Evolutionary conservation across 345 rosid genomes (phyloP).

Genomic region (Stellera chamaejasme): DNA sequence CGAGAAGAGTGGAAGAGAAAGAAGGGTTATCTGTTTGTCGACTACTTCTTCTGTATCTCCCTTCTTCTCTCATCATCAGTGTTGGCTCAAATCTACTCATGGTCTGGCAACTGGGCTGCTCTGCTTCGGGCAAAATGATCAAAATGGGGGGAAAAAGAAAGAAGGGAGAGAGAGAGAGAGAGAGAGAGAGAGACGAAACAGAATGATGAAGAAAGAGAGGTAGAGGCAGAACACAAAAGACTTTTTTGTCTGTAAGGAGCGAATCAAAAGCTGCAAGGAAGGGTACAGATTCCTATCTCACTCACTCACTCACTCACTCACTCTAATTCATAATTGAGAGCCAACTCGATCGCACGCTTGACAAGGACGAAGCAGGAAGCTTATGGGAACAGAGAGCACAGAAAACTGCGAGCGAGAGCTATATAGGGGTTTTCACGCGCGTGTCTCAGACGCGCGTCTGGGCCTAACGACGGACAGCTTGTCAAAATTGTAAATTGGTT

Average conservation of each 20-base stretch:
- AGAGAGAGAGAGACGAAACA: background rate
- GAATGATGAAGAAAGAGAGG: background rate
- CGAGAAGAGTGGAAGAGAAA: constrained; percentile 78
- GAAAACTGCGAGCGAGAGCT: background rate
- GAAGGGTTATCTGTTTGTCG: constrained; percentile 38
- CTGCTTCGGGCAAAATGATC: no score
- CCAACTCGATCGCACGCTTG: constrained; percentile 19
- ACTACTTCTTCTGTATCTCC: constrained; percentile 9
- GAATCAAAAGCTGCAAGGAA: constrained; percentile 15
- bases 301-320: no score
- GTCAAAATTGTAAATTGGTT: constrained; percentile 8
- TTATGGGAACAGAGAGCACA: constrained; percentile 1
- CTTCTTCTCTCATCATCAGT: constrained; percentile 3
- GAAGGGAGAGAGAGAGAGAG: no score
- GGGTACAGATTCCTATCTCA: background rate
- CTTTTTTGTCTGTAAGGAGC: background rate
- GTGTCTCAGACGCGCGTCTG: constrained; percentile 7
- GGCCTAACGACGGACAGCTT: constrained; percentile 12
- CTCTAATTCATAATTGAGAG: constrained; percentile 5
- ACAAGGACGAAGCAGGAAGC: constrained; percentile 17
- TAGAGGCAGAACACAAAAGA: background rate
- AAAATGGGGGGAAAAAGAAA: background rate
- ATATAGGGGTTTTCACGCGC: constrained; percentile 28
- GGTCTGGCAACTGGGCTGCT: background rate
- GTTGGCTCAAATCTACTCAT: constrained; percentile 35